Evolutionary conservation across 2,329 filamentous ascomycete species (phyloP), one percentile per base, ranked within the genome.

Genomic region (Cordyceps cicadae): DNA sequence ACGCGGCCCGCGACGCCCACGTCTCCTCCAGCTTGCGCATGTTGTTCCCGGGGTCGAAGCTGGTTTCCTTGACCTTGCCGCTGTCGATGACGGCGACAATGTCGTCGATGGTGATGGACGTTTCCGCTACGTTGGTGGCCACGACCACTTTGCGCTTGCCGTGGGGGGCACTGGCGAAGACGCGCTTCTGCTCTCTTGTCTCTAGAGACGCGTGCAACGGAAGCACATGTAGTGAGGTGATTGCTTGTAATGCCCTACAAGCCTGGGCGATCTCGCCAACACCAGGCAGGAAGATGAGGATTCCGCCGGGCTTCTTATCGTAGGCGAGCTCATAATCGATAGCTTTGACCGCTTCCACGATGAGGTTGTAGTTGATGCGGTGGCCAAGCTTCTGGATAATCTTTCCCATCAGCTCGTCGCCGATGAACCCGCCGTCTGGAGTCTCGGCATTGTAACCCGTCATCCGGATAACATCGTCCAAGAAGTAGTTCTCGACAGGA

Each of bases 51-150:
- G 91, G 85, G 71, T 97, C 94, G 68, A 92, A 97, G 70, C 90
- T 93, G 0, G 92, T 99, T 74, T 99, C 93, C 70, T 99, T 99
- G 62, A 99, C 94, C 58, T 91, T 87, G 32, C 94, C 94, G 12
- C 89, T 94, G 71, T 99, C 94, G 64, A 99, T 93, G 51, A 99
- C 94, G 2, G 90, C 93, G 2, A 97, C 89, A 58, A 99, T 90
- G 70, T 99, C 94, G 70, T 97, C 92, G 63, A 99, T 99, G 0
- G 94, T 99, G 71, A 99, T 97, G 2, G 94, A 97, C 0, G 94
- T 99, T 72, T 99, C 94, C 2, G 94, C 94, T 2, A 99, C 93
- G 68, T 99, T 99, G 50, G 94, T 99, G 1, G 94, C 90, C 7
- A 93, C 90, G 39, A 99, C 89, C 14, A 99, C 85, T 74, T 99